Conservation (phyloP, 2,329 filamentous ascomycete genomes). For the Akanthomyces muscarius region DNA sequence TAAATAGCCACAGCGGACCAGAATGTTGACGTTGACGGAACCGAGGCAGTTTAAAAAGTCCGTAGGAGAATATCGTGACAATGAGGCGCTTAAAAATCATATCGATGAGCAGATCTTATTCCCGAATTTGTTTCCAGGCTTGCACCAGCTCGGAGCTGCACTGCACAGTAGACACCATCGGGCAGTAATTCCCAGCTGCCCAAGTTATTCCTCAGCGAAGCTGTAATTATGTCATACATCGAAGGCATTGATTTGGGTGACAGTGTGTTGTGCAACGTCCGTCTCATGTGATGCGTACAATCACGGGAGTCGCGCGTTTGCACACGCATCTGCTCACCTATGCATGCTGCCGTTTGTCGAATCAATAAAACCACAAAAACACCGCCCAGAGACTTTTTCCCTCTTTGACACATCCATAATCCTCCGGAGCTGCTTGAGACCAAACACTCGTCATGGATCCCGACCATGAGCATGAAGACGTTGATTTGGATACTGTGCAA, state of each 20-base stretch:
- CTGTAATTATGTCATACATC: no score
- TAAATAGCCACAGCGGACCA: not conserved
- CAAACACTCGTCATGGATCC: not conserved
- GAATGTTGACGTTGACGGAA: not conserved
- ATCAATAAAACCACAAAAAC: not conserved
- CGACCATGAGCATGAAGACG: not conserved
- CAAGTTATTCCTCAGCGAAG: no score
- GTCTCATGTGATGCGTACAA: not conserved
- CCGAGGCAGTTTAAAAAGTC: not conserved
- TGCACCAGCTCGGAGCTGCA: not conserved
- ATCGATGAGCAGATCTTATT: not conserved
- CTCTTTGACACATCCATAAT: not conserved
- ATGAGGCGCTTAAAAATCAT: not conserved
- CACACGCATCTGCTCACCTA: not conserved
- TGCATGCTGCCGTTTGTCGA: conserved; percentile 5
- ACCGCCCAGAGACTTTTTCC: not conserved
- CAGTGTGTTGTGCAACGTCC: not conserved
- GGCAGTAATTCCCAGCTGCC: no score
- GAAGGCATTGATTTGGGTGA: no score
- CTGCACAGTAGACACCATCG: no score
- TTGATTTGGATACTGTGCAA: not conserved
- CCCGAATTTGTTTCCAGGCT: not conserved
- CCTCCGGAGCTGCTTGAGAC: not conserved
- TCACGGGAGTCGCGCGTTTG: not conserved
- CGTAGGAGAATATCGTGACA: not conserved